Percentiles rank a stretch among this genome's conserved stretches.
Conservation (phyloP, 169 alveolate genomes). For the Haemoproteus tartakovskyi region DNA sequence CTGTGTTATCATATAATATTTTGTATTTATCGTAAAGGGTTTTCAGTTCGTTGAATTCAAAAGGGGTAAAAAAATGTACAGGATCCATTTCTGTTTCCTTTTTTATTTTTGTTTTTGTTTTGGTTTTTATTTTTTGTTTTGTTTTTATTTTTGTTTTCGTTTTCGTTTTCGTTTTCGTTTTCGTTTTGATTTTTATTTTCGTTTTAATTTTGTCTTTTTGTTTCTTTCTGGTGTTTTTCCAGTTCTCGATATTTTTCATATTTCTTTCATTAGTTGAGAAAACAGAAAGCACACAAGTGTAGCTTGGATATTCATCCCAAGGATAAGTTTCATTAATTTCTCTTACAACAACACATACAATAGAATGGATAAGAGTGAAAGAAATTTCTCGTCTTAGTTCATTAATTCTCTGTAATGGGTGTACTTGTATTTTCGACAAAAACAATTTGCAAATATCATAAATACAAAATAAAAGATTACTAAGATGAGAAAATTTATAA, state of each 20-base stretch:
- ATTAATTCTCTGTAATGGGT: constrained; percentile 53
- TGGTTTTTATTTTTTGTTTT: neutral
- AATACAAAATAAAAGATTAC: constrained; percentile 34
- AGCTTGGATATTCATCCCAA: neutral
- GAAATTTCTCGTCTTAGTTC: constrained; percentile 58
- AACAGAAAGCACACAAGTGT: too few species aligned
- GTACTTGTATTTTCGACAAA: constrained; percentile 53
- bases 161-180: neutral
- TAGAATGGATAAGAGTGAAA: constrained; percentile 36
- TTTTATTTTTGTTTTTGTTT: neutral
- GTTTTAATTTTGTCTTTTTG: too few species aligned
- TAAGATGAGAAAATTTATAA: constrained; percentile 32
- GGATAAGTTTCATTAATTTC: constrained; percentile 9
- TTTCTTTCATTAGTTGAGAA: neutral
- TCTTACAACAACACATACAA: neutral
- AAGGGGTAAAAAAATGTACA: too few species aligned
- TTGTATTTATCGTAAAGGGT: constrained; percentile 1
- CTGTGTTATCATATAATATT: constrained; percentile 7
- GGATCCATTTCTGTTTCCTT: neutral
- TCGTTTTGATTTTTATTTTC: too few species aligned
- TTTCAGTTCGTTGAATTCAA: neutral
- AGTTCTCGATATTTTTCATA: too few species aligned
- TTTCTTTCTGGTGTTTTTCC: too few species aligned
- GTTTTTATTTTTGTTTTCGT: neutral
- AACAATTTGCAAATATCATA: constrained; percentile 60